Evolutionary conservation across 139 green algal species (phyloP).

Genomic region (Zygnema circumcarinatum): DNA sequence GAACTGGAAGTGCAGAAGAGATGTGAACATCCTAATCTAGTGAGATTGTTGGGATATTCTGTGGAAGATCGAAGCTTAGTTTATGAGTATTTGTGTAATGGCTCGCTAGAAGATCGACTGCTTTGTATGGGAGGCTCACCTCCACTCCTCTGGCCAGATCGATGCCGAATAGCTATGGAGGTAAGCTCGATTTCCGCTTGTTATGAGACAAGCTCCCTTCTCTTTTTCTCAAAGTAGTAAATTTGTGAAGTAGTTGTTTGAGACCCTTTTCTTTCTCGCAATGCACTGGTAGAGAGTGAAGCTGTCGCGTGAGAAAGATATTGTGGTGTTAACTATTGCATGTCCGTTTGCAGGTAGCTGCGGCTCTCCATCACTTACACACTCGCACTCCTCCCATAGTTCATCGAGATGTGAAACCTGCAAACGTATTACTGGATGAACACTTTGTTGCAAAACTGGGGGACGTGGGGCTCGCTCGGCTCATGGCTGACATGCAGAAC

Average conservation of each 20-base stretch:
- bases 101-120: conserved; percentile 66
- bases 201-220: too few species aligned
- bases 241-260: too few species aligned
- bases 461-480: conserved; percentile 73
- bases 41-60: conserved; percentile 70
- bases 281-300: too few species aligned
- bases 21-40: conserved; percentile 71
- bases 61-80: conserved; percentile 65
- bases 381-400: conserved; percentile 59
- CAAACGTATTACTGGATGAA: conserved; percentile 72
- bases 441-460: conserved; percentile 75
- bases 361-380: conserved; percentile 64
- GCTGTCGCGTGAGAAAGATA: too few species aligned
- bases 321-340: too few species aligned
- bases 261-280: too few species aligned
- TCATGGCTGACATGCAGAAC: conserved; percentile 30
- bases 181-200: conserved; percentile 11
- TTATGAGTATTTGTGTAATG: conserved; percentile 68
- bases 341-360: conserved; percentile 42
- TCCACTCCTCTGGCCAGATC: conserved; percentile 60
- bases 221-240: too few species aligned
- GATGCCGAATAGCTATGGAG: conserved; percentile 68
- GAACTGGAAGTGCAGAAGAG: conserved; percentile 64
- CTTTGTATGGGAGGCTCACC: conserved; percentile 25
- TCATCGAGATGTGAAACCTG: conserved; percentile 69